Base-by-base conservation (phyloP, 2,329 filamentous ascomycete species). In the Talaromyces sp. region DNA sequence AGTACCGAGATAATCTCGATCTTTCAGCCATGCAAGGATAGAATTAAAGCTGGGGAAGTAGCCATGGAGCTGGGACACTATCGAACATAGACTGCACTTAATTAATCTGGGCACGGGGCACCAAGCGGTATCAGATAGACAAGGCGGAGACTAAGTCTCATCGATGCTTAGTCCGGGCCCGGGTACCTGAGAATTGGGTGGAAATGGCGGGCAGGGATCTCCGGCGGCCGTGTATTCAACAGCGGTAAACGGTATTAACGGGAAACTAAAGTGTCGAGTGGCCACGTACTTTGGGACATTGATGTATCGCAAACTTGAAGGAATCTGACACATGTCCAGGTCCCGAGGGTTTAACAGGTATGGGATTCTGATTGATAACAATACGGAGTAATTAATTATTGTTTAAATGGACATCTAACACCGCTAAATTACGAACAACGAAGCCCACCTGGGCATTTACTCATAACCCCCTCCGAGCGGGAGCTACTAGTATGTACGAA, bases 91-190 rank as follows among this genome's bases (percentile, higher is more conserved):
- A 13, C 42, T 44, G 30, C 41, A 30, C n/a, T 29, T 32, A n/a
- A 30, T 29, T 43, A 30, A 17, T 22, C 22, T 19, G 45, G 30
- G 43, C 52, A 58, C 55, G 55, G 54, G 37, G 52, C 49, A 53
- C 45, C 45, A 53, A n/a, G 40, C 44, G 47, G 51, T 59, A 56
- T 59, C 56, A 57, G 52, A 60, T 56, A 59, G 54, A 60, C 27
- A 47, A 36, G 40, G 43, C 45, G 48, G 51, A 48, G 43, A 49
- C 55, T 58, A 55, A 55, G 50, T 53, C 51, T 57, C 49, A 47
- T 35, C 29, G 40, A 47, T 52, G 37, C 46, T 41, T 52, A 41
- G 42, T 39, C 40, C 37, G 52, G 47, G 42, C 44, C 57, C 56
- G 20, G 42, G 47, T 54, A 50, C 51, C 55, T 53, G 53, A 58